Conservation (phyloP, 108 stramenopile species). For the Cyclotella kingstonii region DNA sequence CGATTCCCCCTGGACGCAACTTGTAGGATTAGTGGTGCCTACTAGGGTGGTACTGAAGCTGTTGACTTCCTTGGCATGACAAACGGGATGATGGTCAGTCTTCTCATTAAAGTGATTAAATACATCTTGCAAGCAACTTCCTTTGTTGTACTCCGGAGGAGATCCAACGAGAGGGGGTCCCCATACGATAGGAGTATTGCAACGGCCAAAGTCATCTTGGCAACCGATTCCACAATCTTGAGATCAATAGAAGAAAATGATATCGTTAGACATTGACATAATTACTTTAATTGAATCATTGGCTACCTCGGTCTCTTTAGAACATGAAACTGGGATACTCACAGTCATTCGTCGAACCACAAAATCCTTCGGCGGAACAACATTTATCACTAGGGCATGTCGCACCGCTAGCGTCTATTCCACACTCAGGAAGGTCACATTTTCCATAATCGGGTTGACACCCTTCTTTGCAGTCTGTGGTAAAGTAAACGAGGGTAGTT, state of each 20-base stretch:
- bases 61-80: neutral
- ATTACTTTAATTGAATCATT: neutral
- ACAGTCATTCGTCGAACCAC: neutral
- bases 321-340: neutral
- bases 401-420: neutral
- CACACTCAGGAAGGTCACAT: neutral
- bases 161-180: neutral
- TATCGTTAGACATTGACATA: neutral
- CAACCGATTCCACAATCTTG: constrained; percentile 6
- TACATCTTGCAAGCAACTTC: neutral
- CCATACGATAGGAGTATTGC: neutral
- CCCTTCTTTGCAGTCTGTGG: neutral
- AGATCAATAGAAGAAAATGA: neutral
- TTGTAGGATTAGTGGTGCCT: neutral
- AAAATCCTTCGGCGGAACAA: constrained; percentile 4
- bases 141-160: neutral
- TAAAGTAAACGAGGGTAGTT: neutral
- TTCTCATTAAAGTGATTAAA: constrained; percentile 1
- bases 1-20: neutral
- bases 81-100: neutral
- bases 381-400: neutral
- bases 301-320: too few species aligned
- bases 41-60: constrained; percentile 1
- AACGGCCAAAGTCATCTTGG: neutral
- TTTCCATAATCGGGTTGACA: constrained; percentile 1